Conservation (phyloP, 148 eudicot genomes). For the Mesembryanthemum crystallinum region DNA sequence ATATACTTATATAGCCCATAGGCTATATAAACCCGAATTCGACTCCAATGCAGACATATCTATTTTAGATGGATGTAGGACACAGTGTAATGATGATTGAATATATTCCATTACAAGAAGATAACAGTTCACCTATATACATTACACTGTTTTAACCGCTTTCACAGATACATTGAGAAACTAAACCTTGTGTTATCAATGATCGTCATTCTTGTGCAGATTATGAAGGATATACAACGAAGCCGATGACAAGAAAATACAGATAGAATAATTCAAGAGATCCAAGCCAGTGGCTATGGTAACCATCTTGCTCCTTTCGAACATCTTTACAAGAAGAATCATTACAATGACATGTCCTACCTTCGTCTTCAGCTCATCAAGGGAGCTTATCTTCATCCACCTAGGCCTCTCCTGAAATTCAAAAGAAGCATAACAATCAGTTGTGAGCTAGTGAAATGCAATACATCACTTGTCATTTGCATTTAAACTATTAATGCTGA, state of each 20-base stretch:
- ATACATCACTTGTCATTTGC: background rate
- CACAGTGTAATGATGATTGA: too few relatives aligned
- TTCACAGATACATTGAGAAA: too few relatives aligned
- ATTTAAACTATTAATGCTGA: too few relatives aligned
- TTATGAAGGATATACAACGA: slow-evolving; percentile 86
- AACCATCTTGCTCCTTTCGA: slow-evolving; percentile 98
- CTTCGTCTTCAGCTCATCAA: slow-evolving; percentile 87
- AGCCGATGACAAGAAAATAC: slow-evolving; percentile 91
- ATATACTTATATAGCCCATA: too few relatives aligned
- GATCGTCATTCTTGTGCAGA: slow-evolving; percentile 43
- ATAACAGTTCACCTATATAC: too few relatives aligned
- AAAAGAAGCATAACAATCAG: background rate
- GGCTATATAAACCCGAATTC: too few relatives aligned
- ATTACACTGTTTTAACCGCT: too few relatives aligned
- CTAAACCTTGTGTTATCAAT: too few relatives aligned
- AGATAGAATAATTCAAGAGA: slow-evolving; percentile 73
- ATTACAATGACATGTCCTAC: slow-evolving; percentile 95
- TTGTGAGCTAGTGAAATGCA: background rate
- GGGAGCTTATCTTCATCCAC: slow-evolving; percentile 97
- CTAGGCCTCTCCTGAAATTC: slow-evolving; percentile 73
- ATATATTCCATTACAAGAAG: too few relatives aligned
- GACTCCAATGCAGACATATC: too few relatives aligned
- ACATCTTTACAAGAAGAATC: slow-evolving; percentile 95
- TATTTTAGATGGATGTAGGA: too few relatives aligned
- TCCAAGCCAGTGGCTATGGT: slow-evolving; percentile 81